Base-by-base conservation (phyloP, 495 filamentous ascomycete species). In the Rhypophila decipiens region DNA sequence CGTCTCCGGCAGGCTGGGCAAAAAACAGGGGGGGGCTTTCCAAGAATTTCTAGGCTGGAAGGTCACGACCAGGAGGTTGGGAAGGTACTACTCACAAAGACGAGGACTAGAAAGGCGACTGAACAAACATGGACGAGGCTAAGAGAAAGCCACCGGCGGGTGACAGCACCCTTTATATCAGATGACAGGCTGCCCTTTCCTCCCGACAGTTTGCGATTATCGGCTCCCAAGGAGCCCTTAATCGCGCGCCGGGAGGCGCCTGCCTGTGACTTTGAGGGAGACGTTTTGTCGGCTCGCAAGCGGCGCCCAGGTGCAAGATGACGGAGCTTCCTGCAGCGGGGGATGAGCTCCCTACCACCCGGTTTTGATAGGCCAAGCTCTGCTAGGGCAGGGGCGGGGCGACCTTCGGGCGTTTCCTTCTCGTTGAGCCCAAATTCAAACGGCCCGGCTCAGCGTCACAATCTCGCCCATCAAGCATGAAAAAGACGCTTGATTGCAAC, bases 71-170 rank as follows among this genome's bases (percentile, higher is more conserved):
- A 7, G 27, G 7, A 31, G 18, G 9, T 37, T 9, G 35, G 35
- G 12, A 15, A 5, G 9, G 10, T 17, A 15, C 12, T 51, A 73
- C 74, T 71, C 60, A 78, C 74, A 49, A 76, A 56, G 40, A 71
- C 61, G 23, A 73, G 44, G 29, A 68, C 57, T 37, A 78, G 49
- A 42, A 74, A 58, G 24, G 64, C 61, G 36, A 69, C 51, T 4
- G 72, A 72, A 42, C 59, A 66, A 38, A 69, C 27, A 38, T 70
- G 72, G 15, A 74, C 38, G 31, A 58, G 33, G 33, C 47, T 48
- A 17, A 39, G 41, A 24, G 50, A 53, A 31, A 31, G 27, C 27
- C 27, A 31, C 27, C 27, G 10, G 40, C 24, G 15, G n/a, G 34
- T 39, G 44, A 42, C 21, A 45, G 20, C n/a, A n/a, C n/a, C n/a